Percentiles rank a stretch among this genome's conserved stretches.
phyloP scores from a whole-genome alignment of 2,329 filamentous ascomycete species.

The Colletotrichum aenigma region DNA sequence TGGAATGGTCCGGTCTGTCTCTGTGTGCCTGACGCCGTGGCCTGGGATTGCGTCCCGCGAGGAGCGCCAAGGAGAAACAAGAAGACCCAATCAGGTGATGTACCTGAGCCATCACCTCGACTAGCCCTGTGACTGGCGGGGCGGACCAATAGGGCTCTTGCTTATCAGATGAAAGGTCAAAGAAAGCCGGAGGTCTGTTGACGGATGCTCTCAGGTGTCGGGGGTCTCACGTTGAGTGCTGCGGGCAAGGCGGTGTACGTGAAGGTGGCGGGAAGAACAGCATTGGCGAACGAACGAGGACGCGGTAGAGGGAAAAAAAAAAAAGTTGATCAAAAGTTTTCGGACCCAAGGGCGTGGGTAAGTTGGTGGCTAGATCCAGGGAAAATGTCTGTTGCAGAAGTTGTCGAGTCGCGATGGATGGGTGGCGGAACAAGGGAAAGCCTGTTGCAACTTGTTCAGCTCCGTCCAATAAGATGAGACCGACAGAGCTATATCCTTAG shows the following conservation, averaged over 20 bases:
- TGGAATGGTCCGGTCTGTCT: not conserved
- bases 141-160: not conserved
- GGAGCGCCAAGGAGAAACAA: not conserved
- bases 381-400: slow-evolving; percentile 3
- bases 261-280: not conserved
- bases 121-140: not conserved
- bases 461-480: not conserved
- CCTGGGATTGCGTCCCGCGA: not conserved
- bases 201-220: not conserved
- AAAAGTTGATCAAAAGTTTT: not conserved
- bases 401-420: not conserved
- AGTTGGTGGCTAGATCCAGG: not conserved
- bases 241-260: not conserved
- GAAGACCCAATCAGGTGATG: not conserved
- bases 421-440: not conserved
- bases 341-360: not conserved
- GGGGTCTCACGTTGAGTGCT: not conserved
- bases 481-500: not conserved
- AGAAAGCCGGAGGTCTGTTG: not conserved
- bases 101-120: not conserved
- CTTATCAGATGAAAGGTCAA: not conserved
- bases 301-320: not conserved
- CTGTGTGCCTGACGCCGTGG: not conserved
- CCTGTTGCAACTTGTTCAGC: not conserved
- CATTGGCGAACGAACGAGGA: not conserved